Evolutionary conservation across 768 basidiomycete species (phyloP).

Genomic region (Clitopilus passeckerianus): DNA sequence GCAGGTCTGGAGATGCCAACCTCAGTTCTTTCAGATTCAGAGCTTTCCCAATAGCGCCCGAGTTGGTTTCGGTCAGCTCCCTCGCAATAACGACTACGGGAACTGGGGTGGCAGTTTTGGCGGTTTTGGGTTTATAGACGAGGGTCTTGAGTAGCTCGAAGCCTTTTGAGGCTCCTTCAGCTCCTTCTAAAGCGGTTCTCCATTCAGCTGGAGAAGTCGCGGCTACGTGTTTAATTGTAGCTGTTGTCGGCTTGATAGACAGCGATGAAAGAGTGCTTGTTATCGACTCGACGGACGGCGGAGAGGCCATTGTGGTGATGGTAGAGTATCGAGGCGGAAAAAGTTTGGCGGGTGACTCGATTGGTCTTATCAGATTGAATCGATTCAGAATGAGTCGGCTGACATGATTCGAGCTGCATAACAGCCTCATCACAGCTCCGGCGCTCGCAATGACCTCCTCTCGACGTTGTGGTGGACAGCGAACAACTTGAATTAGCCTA

Average conservation of each 20-base stretch:
- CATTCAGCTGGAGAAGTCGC: conserved; percentile 72
- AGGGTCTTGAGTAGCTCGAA: conserved; percentile 84
- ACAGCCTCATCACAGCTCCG: not conserved
- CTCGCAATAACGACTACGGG: conserved; percentile 86
- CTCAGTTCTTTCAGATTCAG: conserved; percentile 84
- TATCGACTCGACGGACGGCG: conserved; percentile 24
- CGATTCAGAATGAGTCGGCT: conserved; percentile 24
- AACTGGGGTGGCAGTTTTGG: conserved; percentile 80
- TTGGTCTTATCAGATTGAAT: conserved; percentile 31
- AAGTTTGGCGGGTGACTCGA: conserved; percentile 29
- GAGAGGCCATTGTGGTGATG: conserved; percentile 21
- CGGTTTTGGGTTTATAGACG: conserved; percentile 94
- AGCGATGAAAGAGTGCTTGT: conserved; percentile 42
- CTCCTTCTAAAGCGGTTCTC: conserved; percentile 64
- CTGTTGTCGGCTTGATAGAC: conserved; percentile 45
- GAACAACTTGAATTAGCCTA: conserved; percentile 11
- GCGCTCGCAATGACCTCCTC: conserved; percentile 10
- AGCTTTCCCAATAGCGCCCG: conserved; percentile 71
- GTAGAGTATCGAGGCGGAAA: conserved; percentile 1
- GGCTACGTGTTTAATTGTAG: conserved; percentile 50
- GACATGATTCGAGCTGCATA: conserved; percentile 19
- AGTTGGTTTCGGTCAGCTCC: conserved; percentile 81
- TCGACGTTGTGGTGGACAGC: conserved; percentile 10
- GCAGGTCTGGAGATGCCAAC: conserved; percentile 79
- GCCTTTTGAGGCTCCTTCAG: conserved; percentile 42